Evolutionary conservation across 1,284 basidiomycete genomes (phyloP), one percentile per base, ranked within the genome.

Genomic region (Moesziomyces antarcticus): DNA sequence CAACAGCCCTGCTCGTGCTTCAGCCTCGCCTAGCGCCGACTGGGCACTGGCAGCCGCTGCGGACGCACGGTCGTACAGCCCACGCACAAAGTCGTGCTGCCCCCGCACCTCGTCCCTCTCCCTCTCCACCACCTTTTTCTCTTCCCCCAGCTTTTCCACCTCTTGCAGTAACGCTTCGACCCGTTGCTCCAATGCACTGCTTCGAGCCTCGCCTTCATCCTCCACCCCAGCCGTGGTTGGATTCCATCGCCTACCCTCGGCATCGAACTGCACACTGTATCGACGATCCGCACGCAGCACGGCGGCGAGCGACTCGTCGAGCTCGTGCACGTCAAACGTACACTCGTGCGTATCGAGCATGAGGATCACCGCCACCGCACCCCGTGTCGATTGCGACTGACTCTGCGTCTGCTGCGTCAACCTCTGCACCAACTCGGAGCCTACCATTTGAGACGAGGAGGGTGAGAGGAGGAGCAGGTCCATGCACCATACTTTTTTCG

Each of bases 251-350:
- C 62, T 47, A 5, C 71, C 71, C 22, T 74, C 14, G 11, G 41
- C 52, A 18, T 74, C 67, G n/a, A 45, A 74, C 0, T 27, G 30
- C 0, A 60, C 59, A 9, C 46, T 44, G 45, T 70, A 74, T 6
- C 72, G 20, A 0, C 58, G 40, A 33, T 74, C 72, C 0, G 27
- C 14, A 1, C 72, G 24, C 50, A 74, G 27, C 9, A 70, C 43
- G 1, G 18, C 7, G 0, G 67, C 66, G 0, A 74, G 50, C 10
- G n/a, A 45, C 42, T 74, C 67, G 14, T 74, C 67, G 20, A 74
- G 21, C 42, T 66, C 63, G 27, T 74, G 67, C n/a, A 74, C 63
- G 30, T 70, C 66, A n/a, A 66, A 74, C 6, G 56, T 66, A 18
- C 1, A 25, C n/a, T 61, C 49, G 1, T 48, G 30, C 40, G 63